Conservation (phyloP, 2,329 filamentous ascomycete species). For the Aureobasidium subglaciale region DNA sequence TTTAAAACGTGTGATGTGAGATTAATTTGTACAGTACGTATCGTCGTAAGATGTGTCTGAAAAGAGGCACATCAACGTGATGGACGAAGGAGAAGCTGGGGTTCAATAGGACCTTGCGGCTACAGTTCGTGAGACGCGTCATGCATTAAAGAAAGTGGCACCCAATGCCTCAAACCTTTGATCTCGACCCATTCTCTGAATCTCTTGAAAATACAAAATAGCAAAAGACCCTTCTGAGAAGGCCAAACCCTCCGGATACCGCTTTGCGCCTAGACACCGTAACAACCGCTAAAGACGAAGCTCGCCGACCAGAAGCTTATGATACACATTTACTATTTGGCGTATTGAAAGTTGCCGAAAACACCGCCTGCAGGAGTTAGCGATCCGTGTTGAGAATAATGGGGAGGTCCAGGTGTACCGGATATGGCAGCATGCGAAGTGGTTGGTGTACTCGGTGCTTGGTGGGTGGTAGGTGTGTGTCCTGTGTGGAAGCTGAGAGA, state of each 20-base stretch:
- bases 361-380: conserved; percentile 15
- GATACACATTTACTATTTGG: conserved; percentile 9
- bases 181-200: neutral
- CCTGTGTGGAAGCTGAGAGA: conserved; percentile 31
- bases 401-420: conserved; percentile 17
- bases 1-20: neutral
- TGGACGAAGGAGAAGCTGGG: neutral
- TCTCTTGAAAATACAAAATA: conserved; percentile 1
- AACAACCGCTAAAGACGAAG: conserved; percentile 7
- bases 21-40: neutral
- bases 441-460: conserved; percentile 61
- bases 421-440: conserved; percentile 47
- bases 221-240: neutral
- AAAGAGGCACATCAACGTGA: neutral
- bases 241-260: neutral
- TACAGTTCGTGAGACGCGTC: conserved; percentile 8
- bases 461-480: conserved; percentile 29
- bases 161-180: conserved; percentile 1
- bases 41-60: neutral
- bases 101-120: neutral
- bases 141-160: conserved; percentile 10
- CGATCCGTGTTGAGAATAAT: conserved; percentile 12
- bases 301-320: neutral
- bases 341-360: conserved; percentile 15
- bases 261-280: conserved; percentile 9